These are phyloP conservation scores for Botrytis elliptica DNA, from an alignment of 2,329 filamentous ascomycete species.

Conservation along the genomic window DNA sequence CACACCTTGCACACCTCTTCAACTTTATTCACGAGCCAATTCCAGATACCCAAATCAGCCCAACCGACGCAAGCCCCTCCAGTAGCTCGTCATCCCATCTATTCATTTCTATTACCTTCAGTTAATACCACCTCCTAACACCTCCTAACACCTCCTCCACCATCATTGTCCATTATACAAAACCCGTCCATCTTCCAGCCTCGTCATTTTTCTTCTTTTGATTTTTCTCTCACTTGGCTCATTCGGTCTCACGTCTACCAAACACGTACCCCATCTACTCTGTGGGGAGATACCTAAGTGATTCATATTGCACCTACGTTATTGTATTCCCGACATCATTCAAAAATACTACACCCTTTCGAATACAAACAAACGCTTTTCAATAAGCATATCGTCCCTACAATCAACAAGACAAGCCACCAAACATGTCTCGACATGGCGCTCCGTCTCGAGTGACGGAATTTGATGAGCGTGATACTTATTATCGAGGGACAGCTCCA, in stretches of 20 bases:
- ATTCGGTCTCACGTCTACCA: background rate
- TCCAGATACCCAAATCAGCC: constrained; percentile 23
- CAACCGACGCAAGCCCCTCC: constrained; percentile 20
- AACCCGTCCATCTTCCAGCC: constrained; percentile 13
- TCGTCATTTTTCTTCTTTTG: constrained; percentile 6
- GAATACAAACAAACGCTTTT: constrained; percentile 45
- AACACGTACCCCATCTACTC: background rate
- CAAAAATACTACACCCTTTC: constrained; percentile 54
- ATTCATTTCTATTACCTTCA: constrained; percentile 11
- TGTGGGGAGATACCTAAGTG: background rate
- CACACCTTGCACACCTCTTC: background rate
- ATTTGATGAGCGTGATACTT: constrained; percentile 34
- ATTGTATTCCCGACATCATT: background rate
- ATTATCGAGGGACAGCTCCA: constrained; percentile 31
- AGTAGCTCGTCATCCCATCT: constrained; percentile 15
- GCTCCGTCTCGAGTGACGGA: constrained; percentile 24
- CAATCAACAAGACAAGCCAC: background rate
- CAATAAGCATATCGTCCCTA: constrained; percentile 54
- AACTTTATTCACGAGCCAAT: constrained; percentile 20
- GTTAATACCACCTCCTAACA: background rate
- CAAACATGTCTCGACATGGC: constrained; percentile 30
- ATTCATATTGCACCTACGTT: background rate
- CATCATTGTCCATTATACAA: constrained; percentile 9
- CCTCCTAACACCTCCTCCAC: background rate
- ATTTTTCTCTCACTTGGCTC: background rate